Conservation (phyloP, 2,329 filamentous ascomycete species). For the Monilinia polystroma region DNA sequence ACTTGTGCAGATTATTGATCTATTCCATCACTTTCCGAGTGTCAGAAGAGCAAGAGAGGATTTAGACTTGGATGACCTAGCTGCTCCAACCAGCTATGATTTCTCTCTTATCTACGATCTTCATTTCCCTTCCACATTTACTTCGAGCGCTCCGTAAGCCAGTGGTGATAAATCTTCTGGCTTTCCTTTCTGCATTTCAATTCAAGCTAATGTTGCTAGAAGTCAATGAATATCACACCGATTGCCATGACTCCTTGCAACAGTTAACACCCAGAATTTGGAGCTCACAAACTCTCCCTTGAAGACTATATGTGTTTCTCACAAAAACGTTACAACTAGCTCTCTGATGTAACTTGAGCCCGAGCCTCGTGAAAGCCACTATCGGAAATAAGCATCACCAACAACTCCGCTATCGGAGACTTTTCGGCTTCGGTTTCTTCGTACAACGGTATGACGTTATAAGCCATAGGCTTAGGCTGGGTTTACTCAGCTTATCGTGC, state of each 20-base stretch:
- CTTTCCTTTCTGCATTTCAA: neutral
- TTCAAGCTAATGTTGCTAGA: neutral
- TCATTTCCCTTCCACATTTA: neutral
- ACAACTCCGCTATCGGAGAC: neutral
- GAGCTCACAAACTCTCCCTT: no score
- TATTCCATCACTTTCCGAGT: neutral
- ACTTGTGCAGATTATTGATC: neutral
- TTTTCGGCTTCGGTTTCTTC: neutral
- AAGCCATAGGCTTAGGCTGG: neutral
- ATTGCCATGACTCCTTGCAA: neutral
- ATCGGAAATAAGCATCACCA: neutral
- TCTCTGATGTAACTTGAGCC: neutral
- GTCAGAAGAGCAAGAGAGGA: neutral
- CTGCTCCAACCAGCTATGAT: neutral
- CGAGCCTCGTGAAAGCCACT: neutral
- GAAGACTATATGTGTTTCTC: neutral
- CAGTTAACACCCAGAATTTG: neutral
- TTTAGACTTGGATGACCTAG: no score
- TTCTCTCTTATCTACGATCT: neutral
- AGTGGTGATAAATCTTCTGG: neutral
- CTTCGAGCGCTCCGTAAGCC: neutral
- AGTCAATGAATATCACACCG: neutral
- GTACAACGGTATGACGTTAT: neutral
- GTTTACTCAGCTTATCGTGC: conserved; percentile 5
- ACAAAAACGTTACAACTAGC: neutral